These are phyloP conservation scores for Lentithecium fluviatile DNA, from an alignment of 495 filamentous ascomycete species.

Conservation along the genomic window DNA sequence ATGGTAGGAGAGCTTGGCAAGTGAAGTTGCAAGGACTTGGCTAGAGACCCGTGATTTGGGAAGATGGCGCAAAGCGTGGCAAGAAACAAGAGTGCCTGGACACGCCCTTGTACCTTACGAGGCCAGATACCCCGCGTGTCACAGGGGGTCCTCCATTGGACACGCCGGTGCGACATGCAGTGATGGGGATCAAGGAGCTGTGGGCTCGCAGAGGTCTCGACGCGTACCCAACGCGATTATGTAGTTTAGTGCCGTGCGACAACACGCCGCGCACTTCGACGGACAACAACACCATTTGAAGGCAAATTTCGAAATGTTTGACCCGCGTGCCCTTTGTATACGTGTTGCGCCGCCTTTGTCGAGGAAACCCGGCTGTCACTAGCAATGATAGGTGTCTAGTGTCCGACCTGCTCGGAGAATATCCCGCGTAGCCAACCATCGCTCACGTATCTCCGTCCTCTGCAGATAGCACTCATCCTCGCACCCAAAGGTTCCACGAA, in stretches of 20 bases:
- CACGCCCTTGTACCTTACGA: neutral
- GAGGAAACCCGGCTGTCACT: too few species aligned
- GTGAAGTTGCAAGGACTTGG: conserved; percentile 25
- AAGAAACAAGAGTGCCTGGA: conserved; percentile 3
- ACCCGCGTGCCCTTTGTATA: conserved; percentile 7
- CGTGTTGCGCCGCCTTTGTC: conserved; percentile 1
- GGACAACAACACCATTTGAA: neutral
- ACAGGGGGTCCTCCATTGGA: conserved; percentile 15
- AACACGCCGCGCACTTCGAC: conserved; percentile 5
- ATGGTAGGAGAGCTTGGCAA: conserved; percentile 44
- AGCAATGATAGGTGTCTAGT: too few species aligned
- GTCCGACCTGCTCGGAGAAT: too few species aligned
- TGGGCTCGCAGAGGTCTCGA: neutral
- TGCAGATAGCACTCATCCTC: too few species aligned
- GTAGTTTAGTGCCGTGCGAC: neutral
- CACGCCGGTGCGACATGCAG: conserved; percentile 32
- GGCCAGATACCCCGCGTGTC: conserved; percentile 1
- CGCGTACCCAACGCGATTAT: neutral
- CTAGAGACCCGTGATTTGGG: conserved; percentile 13
- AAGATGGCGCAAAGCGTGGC: neutral
- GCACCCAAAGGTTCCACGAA: neutral
- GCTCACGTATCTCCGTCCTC: too few species aligned
- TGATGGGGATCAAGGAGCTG: conserved; percentile 7
- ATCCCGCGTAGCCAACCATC: too few species aligned
- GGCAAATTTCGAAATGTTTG: conserved; percentile 5